Base-by-base conservation (phyloP, 495 filamentous ascomycete species). In the Podospora appendiculata region DNA sequence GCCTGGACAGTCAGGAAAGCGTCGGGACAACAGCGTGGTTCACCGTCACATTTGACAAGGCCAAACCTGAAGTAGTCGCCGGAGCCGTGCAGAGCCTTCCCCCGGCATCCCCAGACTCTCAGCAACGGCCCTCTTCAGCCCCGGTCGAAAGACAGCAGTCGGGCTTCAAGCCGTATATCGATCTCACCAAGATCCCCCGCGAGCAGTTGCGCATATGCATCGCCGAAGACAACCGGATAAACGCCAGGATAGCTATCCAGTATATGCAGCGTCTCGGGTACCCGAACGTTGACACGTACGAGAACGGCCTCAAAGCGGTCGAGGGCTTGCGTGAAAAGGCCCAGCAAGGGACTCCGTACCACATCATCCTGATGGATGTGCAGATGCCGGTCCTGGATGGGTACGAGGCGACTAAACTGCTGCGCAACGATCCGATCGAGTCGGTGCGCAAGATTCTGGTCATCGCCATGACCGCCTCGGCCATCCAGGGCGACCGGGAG, bases 341-440 rank as follows among this genome's bases (percentile, higher is more conserved):
- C 1, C 70, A 68, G 17, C 81, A 87, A 54, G 86, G 84, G 6
- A 71, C 72, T 7, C 90, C 90, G 1, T 87, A 84, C 61, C 83
- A 87, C 60, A 78, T 96, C 19, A 86, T 95, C 16, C 75, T 96
- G 32, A 95, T 96, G 90, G 90, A 96, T 65, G 88, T 92, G 33
- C 90, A 95, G 71, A 96, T 96, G 90, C 90, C 90, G 1, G 82
- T 90, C 7, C 78, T 95, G 1, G 90, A 95, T 62, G 90, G 90
- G n/a, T 96, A 95, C 68, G 87, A 94, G 62, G 89, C 89, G 10
- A 95, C 90, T 0, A 84, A 85, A 47, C 76, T 87, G 46, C 80
- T 96, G 42, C 82, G 90, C 4, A 78, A 79, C 43, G 88, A 95
- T 66, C 66, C 79, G 0, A 82, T 89, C 44, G 82, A 86, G 1